Evolutionary conservation across 805 yeast genomes (phyloP).

Genomic region (Myxozyma monticola): DNA sequence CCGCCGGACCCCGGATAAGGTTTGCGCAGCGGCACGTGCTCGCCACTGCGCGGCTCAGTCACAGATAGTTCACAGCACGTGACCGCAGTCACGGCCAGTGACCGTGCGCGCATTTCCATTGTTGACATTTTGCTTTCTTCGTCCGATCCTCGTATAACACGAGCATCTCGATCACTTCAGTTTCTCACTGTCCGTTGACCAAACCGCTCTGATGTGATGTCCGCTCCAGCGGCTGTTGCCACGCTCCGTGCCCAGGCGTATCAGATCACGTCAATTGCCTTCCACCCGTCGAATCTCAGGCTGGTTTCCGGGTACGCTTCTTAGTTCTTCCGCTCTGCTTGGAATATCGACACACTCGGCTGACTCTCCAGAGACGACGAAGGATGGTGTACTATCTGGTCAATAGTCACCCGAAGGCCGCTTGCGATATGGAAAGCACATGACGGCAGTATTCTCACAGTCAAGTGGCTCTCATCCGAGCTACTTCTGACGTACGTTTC

Average conservation of each 20-base stretch:
- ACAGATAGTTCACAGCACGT: not conserved
- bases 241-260: slow-evolving; percentile 19
- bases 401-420: slow-evolving; percentile 56
- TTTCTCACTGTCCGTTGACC: no score
- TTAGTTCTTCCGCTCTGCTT: not conserved
- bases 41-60: slow-evolving; percentile 6
- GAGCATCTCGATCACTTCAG: no score
- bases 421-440: slow-evolving; percentile 62
- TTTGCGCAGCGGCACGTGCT: no score
- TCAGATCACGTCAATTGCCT: slow-evolving; percentile 13
- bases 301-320: slow-evolving; percentile 20
- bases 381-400: slow-evolving; percentile 70
- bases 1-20: not conserved
- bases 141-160: no score
- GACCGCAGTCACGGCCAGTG: no score
- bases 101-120: no score
- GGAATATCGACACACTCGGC: not conserved
- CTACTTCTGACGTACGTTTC: slow-evolving; percentile 40
- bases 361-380: slow-evolving; percentile 47
- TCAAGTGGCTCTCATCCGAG: slow-evolving; percentile 43
- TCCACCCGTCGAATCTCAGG: slow-evolving; percentile 13
- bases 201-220: no score
- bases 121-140: no score
- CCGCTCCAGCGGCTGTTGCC: slow-evolving; percentile 19
- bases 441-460: slow-evolving; percentile 49